Base-by-base conservation (phyloP, 2,329 filamentous ascomycete genomes). In the Venturia oleaginea region DNA sequence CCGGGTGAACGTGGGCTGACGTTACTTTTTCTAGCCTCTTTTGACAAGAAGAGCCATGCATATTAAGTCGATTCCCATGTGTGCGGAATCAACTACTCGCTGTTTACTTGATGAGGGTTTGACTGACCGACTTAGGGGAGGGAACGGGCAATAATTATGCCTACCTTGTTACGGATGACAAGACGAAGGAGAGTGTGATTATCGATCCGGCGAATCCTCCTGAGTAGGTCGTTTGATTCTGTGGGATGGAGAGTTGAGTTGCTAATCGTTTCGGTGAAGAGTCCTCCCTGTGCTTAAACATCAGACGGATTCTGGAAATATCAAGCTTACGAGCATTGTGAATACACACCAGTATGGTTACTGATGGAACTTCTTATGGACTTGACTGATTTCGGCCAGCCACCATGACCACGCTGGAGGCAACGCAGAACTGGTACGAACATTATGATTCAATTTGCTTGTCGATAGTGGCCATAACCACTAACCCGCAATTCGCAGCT, bases 341-440 rank as follows among this genome's bases (percentile, higher is more conserved):
- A 99, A 99, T 74, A 99, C 94, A 1, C 94, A 99, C 72, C 93
- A 97, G 92, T 96, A 80, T 76, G 90, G 76, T 30, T 22, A 15
- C 10, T 66, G 22, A 42, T 17, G 0, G 24, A 17, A 11, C 38
- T 30, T 8, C 37, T n/a, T n/a, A n/a, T 57, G n/a, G 22, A 10
- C 2, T 43, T 34, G 15, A 17, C 15, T 57, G 10, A n/a, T n/a
- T 64, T 22, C 38, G 11, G 30, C 1, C 67, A 96, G 92, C 74
- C 94, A 99, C 74, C 88, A 88, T 81, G 94, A 99, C 69, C 94
- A 99, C 76, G 88, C 94, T 0, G 94, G 94, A 67, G 94, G 94
- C 10, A 99, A 99, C 75, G 83, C 84, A 65, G 86, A 92, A 70
- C 82, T 96, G 68, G 91, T 92, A 57, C 19, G 27, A 34, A 32